Evolutionary conservation across 2,329 filamentous ascomycete species (phyloP).

Genomic region (Plectosphaerella plurivora): DNA sequence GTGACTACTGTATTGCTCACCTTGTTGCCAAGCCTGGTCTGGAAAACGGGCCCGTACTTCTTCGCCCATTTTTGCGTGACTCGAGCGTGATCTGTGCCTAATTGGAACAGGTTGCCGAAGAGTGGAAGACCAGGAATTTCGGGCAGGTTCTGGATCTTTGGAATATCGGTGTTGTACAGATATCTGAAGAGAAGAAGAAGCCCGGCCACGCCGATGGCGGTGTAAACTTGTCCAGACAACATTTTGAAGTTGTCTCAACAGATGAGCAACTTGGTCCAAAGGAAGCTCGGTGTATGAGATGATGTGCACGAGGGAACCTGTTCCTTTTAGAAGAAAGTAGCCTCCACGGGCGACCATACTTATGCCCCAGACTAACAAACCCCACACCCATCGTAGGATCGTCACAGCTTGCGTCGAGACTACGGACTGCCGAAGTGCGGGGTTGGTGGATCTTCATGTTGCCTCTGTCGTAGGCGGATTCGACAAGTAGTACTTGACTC

Average conservation of each 20-base stretch:
- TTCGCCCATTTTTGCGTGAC: constrained; percentile 52
- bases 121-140: constrained; percentile 58
- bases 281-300: not conserved
- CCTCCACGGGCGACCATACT: not conserved
- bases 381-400: not conserved
- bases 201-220: not conserved
- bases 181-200: constrained; percentile 16
- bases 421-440: not conserved
- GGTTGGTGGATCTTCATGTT: not conserved
- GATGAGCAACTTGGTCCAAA: not conserved
- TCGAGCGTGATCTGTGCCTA: constrained; percentile 53
- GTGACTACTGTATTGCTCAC: not conserved
- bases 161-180: constrained; percentile 46
- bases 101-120: constrained; percentile 59
- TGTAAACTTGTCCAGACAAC: not conserved
- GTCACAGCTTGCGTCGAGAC: not conserved
- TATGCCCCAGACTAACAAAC: not conserved
- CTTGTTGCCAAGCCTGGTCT: constrained; percentile 61
- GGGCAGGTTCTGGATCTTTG: constrained; percentile 57
- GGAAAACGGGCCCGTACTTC: constrained; percentile 61
- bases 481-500: not conserved
- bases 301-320: not conserved
- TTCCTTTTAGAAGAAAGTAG: not conserved
- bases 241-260: not conserved
- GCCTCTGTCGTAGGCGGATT: not conserved